Evolutionary conservation across 495 filamentous ascomycete species (phyloP).

Genomic region (Trichoderma erinaceum): DNA sequence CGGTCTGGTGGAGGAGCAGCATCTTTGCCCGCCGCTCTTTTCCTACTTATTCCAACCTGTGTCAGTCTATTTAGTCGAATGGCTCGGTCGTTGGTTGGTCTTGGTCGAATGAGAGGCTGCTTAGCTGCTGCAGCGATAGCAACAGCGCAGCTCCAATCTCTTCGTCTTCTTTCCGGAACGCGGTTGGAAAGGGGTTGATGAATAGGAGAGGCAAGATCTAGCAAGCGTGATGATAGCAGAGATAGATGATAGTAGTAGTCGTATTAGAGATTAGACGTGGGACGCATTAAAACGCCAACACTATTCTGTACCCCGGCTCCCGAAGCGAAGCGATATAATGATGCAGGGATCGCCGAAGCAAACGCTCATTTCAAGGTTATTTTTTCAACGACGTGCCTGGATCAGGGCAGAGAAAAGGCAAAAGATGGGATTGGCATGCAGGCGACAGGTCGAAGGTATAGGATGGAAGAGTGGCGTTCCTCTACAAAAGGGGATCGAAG

Average conservation of each 20-base stretch:
- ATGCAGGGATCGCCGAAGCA: neutral
- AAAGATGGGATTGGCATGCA: neutral
- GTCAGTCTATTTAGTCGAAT: too few relatives aligned
- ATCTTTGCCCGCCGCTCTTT: conserved; percentile 42
- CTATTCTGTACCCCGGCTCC: neutral
- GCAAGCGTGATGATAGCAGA: neutral
- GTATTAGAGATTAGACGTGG: neutral
- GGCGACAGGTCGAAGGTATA: neutral
- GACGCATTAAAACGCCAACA: neutral
- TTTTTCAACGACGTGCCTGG: conserved; percentile 1
- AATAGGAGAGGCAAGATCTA: neutral
- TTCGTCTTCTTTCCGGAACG: too few relatives aligned
- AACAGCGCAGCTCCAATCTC: too few relatives aligned
- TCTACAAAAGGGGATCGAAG: too few relatives aligned
- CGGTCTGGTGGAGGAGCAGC: conserved; percentile 83
- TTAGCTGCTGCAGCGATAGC: too few relatives aligned
- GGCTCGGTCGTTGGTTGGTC: too few relatives aligned
- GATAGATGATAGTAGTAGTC: too few relatives aligned
- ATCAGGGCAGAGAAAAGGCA: neutral
- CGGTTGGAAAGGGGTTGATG: too few relatives aligned
- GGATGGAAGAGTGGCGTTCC: too few relatives aligned
- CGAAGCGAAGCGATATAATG: neutral
- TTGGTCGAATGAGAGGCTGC: too few relatives aligned
- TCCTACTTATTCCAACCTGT: neutral
- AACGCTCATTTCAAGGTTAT: conserved; percentile 12